Evolutionary conservation across 768 basidiomycete genomes (phyloP).

Genomic region (Phylloporus arenicola): DNA sequence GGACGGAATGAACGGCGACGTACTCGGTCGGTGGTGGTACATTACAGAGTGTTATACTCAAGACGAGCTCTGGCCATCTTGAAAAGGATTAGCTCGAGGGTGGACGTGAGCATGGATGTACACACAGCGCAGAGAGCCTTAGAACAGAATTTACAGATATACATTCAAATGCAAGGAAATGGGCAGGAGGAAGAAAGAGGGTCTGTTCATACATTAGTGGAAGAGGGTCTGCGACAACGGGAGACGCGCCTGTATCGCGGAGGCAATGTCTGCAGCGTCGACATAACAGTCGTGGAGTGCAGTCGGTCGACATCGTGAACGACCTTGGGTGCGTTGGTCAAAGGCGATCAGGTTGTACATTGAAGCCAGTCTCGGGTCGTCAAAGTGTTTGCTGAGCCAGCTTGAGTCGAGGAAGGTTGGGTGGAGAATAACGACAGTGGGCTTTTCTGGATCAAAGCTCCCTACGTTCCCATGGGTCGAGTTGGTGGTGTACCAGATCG

Average conservation of each 20-base stretch:
- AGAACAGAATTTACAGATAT: constrained; percentile 53
- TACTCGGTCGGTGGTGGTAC: constrained; percentile 65
- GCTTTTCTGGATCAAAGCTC: constrained; percentile 59
- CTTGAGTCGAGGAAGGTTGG: constrained; percentile 63
- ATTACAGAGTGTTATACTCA: constrained; percentile 65
- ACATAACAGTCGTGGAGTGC: constrained; percentile 70
- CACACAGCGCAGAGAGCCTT: constrained; percentile 63
- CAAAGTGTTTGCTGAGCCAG: constrained; percentile 64
- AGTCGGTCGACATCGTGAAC: constrained; percentile 47
- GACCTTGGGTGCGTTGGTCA: constrained; percentile 62
- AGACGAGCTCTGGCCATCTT: constrained; percentile 69
- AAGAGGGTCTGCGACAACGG: not conserved
- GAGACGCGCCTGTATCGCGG: constrained; percentile 51
- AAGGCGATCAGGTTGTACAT: constrained; percentile 71
- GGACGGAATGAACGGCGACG: constrained; percentile 19
- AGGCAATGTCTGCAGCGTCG: constrained; percentile 71
- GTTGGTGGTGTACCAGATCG: constrained; percentile 70
- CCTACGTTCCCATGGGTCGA: constrained; percentile 53
- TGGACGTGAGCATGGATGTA: constrained; percentile 8
- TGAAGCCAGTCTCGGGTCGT: constrained; percentile 54
- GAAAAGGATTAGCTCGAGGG: constrained; percentile 6
- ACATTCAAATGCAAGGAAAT: constrained; percentile 66
- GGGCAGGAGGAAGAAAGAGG: constrained; percentile 60
- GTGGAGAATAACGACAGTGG: constrained; percentile 63
- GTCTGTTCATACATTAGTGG: constrained; percentile 33